Conservation (phyloP, 1,284 basidiomycete genomes). For the Marasmius tenuissimus region DNA sequence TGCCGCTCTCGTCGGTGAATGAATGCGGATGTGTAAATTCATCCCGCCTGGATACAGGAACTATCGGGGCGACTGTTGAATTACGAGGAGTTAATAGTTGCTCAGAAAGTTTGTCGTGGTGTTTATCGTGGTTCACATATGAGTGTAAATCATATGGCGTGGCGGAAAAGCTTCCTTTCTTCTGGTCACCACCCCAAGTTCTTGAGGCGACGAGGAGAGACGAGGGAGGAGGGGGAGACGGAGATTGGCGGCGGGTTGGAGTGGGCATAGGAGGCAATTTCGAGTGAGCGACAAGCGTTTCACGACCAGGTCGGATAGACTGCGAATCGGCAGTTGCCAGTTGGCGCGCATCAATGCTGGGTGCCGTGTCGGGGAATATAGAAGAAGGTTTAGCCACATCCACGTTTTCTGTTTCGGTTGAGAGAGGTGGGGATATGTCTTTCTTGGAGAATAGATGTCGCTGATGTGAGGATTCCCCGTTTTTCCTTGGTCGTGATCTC, state of each 20-base stretch:
- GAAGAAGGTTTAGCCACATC: background rate
- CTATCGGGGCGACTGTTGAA: background rate
- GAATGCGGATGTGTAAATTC: too few species aligned
- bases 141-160: conserved; percentile 9
- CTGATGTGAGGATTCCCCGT: background rate
- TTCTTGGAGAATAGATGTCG: background rate
- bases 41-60: background rate
- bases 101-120: background rate
- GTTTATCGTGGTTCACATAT: background rate
- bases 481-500: background rate
- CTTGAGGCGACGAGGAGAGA: conserved; percentile 10
- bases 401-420: background rate
- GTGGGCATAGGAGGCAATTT: too few species aligned
- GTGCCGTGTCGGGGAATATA: background rate
- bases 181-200: background rate
- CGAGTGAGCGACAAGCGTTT: too few species aligned
- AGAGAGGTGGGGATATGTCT: background rate
- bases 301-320: too few species aligned
- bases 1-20: too few species aligned
- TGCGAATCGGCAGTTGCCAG: too few species aligned
- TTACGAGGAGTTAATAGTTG: background rate
- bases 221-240: conserved; percentile 8
- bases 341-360: too few species aligned
- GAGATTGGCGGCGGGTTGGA: background rate
- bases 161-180: background rate